phyloP scores from a whole-genome alignment of 768 basidiomycete genomes.

The Hydnum rufescens region DNA sequence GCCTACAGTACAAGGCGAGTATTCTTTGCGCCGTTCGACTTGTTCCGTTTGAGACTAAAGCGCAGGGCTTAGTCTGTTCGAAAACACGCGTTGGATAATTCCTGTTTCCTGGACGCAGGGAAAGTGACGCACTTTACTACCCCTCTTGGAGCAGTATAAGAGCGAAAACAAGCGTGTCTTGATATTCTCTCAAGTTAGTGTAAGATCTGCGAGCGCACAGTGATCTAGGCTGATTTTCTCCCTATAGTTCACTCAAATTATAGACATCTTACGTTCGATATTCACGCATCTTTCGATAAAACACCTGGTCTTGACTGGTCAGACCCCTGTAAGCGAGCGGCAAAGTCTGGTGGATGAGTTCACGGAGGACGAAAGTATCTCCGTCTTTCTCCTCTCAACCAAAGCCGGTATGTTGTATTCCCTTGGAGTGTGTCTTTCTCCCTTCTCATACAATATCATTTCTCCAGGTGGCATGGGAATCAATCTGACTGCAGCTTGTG shows the following conservation, averaged over 20 bases:
- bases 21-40: neutral
- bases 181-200: conserved; percentile 82
- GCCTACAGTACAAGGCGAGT: conserved; percentile 64
- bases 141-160: conserved; percentile 47
- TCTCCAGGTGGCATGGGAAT: conserved; percentile 65
- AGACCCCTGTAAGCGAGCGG: conserved; percentile 81
- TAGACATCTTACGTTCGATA: conserved; percentile 79
- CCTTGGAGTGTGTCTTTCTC: neutral
- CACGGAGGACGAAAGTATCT: conserved; percentile 63
- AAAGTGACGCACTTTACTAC: conserved; percentile 57
- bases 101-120: conserved; percentile 70
- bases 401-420: conserved; percentile 48
- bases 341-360: conserved; percentile 93
- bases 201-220: neutral
- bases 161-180: conserved; percentile 60
- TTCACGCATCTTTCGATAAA: conserved; percentile 51
- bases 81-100: conserved; percentile 51
- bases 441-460: neutral
- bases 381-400: conserved; percentile 78
- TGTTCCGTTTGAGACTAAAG: neutral
- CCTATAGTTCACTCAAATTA: conserved; percentile 88
- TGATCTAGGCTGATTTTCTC: neutral
- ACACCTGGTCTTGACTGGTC: conserved; percentile 75
- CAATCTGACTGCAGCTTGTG: conserved; percentile 87
- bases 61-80: conserved; percentile 17